These are phyloP conservation scores for Arthrinium phaeospermum DNA, from an alignment of 2,329 filamentous ascomycete species.

Conservation along the genomic window DNA sequence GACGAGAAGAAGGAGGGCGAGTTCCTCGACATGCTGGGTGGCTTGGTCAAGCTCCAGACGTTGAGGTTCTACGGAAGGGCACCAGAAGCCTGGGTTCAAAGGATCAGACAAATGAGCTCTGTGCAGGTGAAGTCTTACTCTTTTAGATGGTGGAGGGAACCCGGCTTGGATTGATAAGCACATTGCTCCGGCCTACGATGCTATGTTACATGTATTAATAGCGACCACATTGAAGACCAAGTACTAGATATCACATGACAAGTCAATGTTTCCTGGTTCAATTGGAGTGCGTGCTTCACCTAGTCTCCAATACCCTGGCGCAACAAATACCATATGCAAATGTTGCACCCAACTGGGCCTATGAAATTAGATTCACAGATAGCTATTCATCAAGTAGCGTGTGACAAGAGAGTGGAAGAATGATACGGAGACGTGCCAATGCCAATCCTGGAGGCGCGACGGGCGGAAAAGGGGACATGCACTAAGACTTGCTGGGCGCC, in stretches of 20 bases:
- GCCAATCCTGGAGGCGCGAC: background rate
- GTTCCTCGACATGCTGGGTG: constrained; percentile 30
- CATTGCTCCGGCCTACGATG: background rate
- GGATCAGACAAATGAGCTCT: constrained; percentile 24
- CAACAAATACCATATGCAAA: background rate
- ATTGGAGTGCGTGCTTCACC: no score
- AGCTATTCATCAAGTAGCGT: background rate
- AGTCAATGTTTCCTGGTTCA: no score
- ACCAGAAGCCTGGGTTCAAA: constrained; percentile 28
- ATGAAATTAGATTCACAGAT: background rate
- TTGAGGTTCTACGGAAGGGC: constrained; percentile 33
- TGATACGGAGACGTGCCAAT: background rate
- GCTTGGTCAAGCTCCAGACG: constrained; percentile 26
- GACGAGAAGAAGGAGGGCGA: constrained; percentile 33
- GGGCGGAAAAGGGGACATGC: background rate
- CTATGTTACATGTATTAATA: background rate
- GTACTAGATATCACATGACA: background rate
- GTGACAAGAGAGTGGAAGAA: background rate
- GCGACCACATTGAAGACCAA: background rate
- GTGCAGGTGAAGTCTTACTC: constrained; percentile 26
- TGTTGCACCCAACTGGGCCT: background rate
- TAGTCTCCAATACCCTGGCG: no score
- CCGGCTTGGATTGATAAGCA: constrained; percentile 22
- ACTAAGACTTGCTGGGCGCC: background rate
- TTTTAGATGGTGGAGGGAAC: constrained; percentile 36